Base-by-base conservation (phyloP, 1,139 yeast genomes). In the Yamadazyma mexicana region DNA sequence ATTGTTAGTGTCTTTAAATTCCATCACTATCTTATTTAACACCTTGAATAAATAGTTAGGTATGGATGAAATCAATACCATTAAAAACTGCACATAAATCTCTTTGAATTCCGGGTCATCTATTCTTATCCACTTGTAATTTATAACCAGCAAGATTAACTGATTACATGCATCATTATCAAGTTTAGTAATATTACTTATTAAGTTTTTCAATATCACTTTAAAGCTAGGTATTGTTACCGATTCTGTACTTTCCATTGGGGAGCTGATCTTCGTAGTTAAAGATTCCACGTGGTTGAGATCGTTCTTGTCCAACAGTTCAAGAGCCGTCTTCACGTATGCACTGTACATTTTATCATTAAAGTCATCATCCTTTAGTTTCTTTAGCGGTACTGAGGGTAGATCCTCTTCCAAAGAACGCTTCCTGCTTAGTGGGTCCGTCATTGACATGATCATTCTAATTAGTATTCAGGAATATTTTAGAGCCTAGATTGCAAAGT, bases 41-140 rank as follows among this genome's bases (percentile, higher is more conserved):
- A 91, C 88, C 45, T 86, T 94, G 47, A 77, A 77, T 77, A 94
- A 81, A 85, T 95, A 91, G 59, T 83, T 86, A 6, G 98, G 98
- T 44, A 83, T 73, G 31, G 94, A 85, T 5, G 95, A 84, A 30
- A 91, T 88, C 42, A 92, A 70, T 22, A 89, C 87, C 34, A 81
- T 74, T 40, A 87, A 65, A 59, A 92, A 92, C 38, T 81, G 83
- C 33, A 85, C 75, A 49, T 71, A 70, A 69, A 85, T 45, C 63
- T 74, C 58, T 59, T 66, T 43, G 73, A 73, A 64, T n/a, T 55
- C 43, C 46, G 47, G 46, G 14, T 43, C 44, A 23, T 47, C 39
- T 16, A 59, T 49, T 16, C 61, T 73, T 51, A 82, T 69, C 94
- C 96, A 88, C 42, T 73, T 68, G 50, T 64, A 71, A 25, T 69